A percentile compares a stretch with the other conserved stretches of the same genome.
These are phyloP conservation scores for Ambrosia hybrid DNA, from an alignment of 140 eudicot genomes.

Conservation along the genomic window DNA sequence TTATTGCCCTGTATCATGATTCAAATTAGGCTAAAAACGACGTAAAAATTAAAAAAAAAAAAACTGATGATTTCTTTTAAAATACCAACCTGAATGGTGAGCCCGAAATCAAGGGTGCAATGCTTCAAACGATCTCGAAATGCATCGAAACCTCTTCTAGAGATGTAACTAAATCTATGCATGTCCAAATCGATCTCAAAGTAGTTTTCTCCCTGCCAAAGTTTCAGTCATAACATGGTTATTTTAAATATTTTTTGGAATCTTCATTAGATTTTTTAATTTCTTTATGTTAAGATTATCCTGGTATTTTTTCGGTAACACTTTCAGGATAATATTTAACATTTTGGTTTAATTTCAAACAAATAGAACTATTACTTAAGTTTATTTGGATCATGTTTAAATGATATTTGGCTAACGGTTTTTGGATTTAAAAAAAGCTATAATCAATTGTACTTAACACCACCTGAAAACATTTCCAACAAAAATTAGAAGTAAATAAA, in stretches of 20 bases:
- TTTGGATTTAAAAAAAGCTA: background rate
- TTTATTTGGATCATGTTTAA: background rate
- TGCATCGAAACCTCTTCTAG: constrained; percentile 83
- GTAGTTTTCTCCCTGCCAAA: constrained; percentile 81
- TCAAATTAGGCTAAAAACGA: background rate
- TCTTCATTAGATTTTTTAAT: background rate
- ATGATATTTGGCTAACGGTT: background rate
- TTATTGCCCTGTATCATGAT: constrained; percentile 72
- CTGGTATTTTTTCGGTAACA: background rate
- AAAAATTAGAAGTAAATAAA: background rate
- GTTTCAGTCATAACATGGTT: background rate
- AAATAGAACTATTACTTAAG: background rate
- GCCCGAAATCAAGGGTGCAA: constrained; percentile 80
- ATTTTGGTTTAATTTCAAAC: too few species aligned
- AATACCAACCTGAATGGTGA: constrained; percentile 77
- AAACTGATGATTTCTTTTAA: background rate
- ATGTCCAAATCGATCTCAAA: constrained; percentile 91
- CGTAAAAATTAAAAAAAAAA: background rate
- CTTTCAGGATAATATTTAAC: background rate
- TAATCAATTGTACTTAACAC: background rate
- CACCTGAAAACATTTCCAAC: background rate
- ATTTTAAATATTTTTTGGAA: background rate
- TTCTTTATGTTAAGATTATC: background rate
- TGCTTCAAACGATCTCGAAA: constrained; percentile 78
- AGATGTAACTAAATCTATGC: constrained; percentile 90